Percentiles rank a stretch among this genome's conserved stretches.
phyloP scores from a whole-genome alignment of 345 rosid species.

The Raphanus sativus region DNA sequence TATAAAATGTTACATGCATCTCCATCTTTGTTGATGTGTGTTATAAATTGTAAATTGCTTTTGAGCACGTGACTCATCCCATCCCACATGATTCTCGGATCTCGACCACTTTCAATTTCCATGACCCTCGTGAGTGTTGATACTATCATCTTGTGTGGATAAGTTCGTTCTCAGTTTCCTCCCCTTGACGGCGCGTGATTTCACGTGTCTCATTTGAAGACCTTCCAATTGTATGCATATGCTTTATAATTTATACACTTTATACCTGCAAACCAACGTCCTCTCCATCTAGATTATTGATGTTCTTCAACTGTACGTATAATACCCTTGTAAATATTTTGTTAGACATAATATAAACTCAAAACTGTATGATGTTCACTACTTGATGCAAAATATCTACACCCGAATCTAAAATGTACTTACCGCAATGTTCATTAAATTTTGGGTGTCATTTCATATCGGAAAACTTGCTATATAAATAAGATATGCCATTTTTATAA shows the following conservation, averaged over 20 bases:
- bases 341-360: background rate
- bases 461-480: constrained; percentile 15
- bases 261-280: background rate
- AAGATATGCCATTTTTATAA: background rate
- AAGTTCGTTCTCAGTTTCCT: constrained; percentile 6
- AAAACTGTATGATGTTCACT: background rate
- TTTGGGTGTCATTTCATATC: background rate
- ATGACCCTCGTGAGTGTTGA: constrained; percentile 26
- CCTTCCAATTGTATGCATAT: constrained; percentile 21
- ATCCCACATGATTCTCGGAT: constrained; percentile 30
- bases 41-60: constrained; percentile 16
- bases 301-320: background rate
- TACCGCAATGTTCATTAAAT: background rate
- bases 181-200: constrained; percentile 16
- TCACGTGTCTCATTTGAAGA: background rate
- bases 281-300: background rate
- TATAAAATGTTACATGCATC: background rate
- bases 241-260: background rate
- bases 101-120: constrained; percentile 17
- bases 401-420: background rate
- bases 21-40: background rate
- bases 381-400: background rate
- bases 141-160: constrained; percentile 2
- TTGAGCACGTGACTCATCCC: constrained; percentile 26
- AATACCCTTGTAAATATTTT: background rate